Base-by-base conservation (phyloP, 2,329 filamentous ascomycete species). In the Bertia moriformis region DNA sequence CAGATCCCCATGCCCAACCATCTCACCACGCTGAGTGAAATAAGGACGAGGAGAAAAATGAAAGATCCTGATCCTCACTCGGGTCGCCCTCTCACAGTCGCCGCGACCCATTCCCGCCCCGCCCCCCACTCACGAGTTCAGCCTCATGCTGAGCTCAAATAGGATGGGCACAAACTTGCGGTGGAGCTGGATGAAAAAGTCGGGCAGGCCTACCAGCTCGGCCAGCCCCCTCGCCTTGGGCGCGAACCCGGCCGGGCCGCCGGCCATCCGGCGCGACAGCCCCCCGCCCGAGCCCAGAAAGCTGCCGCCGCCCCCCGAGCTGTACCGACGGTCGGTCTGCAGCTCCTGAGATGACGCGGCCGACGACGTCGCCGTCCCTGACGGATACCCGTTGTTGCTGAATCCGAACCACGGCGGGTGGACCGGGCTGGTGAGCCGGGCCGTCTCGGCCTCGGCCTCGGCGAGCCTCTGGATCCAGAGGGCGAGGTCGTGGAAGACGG, bases 111-210 rank as follows among this genome's bases (percentile, higher is more conserved):
- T n/a, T n/a, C n/a, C n/a, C n/a, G n/a, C n/a, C n/a, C n/a, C n/a
- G n/a, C n/a, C n/a, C n/a, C n/a, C n/a, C n/a, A n/a, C n/a, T 27
- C 42, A 73, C 7, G 67, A 65, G 43, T 62, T 70, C 33, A 74
- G 51, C 18, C 66, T 64, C 12, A 73, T 65, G 14, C 69, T 67
- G 19, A 76, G 60, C 52, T 79, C 72, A 14, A 77, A 61, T 39
- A 81, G 57, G 30, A 82, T 59, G 49, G 68, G 65, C 18, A 81
- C 77, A 49, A 82, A 82, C 44, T 67, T 65, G 29, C 66, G 60
- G 52, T 82, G 77, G 43, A 82, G 57, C 57, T 79, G 70, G 41
- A 81, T 71, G 46, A 82, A 82, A 49, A 82, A 77, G 50, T 81
- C 76, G 3, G 77, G 74, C 47, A 73, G 60, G 15, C 77, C 77